Conservation (phyloP, 2,329 filamentous ascomycete genomes). For the Hyphodiscus sp. region DNA sequence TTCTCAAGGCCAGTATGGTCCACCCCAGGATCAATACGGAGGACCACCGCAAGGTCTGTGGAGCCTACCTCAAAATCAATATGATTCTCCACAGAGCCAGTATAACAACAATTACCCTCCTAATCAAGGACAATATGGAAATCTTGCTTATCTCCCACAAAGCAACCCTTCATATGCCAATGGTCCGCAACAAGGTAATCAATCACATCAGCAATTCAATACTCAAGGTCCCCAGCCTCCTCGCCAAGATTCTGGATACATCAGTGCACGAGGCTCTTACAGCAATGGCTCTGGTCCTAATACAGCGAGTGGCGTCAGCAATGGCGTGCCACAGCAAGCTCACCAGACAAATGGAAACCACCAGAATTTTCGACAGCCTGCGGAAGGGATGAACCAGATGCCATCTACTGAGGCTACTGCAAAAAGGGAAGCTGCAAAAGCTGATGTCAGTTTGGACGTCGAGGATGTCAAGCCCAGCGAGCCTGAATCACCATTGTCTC, state of each 20-base stretch:
- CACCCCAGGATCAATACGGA: not conserved
- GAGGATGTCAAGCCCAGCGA: not conserved
- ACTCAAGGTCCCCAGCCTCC: constrained; percentile 5
- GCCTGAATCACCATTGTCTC: constrained; percentile 18
- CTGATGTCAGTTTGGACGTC: not conserved
- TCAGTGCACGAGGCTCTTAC: constrained; percentile 23
- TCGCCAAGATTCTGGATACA: constrained; percentile 29
- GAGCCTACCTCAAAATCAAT: not conserved
- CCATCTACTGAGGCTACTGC: not conserved
- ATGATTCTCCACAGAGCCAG: not conserved
- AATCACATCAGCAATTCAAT: not conserved
- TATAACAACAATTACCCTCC: not conserved
- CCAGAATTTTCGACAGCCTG: not conserved
- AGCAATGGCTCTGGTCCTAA: constrained; percentile 17
- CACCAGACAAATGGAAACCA: constrained; percentile 1
- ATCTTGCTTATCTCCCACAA: not conserved
- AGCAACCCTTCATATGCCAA: constrained; percentile 3
- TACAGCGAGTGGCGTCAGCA: constrained; percentile 6
- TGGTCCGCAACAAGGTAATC: constrained; percentile 1
- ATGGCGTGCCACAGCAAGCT: constrained; percentile 2
- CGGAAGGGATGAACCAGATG: constrained; percentile 1
- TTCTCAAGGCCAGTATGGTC: not conserved
- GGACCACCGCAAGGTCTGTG: constrained; percentile 1
- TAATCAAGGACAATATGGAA: constrained; percentile 9
- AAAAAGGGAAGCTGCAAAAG: not conserved